Conservation (phyloP, 345 rosid genomes). For the Isatis tinctoria region DNA sequence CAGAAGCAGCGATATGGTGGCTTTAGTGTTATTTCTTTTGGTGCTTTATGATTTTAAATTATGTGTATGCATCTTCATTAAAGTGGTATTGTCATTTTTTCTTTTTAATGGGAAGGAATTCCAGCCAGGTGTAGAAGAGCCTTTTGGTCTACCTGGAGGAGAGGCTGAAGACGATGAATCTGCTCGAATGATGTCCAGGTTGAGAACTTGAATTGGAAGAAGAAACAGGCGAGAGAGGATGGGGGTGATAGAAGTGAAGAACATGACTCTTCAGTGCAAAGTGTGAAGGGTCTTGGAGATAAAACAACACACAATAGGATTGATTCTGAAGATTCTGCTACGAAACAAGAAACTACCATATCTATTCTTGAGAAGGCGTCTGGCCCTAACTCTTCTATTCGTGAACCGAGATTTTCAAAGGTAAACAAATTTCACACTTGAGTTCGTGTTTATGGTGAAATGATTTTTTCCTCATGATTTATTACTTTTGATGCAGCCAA, state of each 20-base stretch:
- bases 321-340: neutral
- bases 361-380: slow-evolving; percentile 18
- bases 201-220: slow-evolving; percentile 95
- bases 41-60: neutral
- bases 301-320: neutral
- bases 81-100: neutral
- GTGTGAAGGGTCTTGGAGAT: slow-evolving; percentile 17
- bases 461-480: neutral
- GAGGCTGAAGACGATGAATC: slow-evolving; percentile 61
- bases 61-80: neutral
- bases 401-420: slow-evolving; percentile 29
- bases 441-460: neutral
- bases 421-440: slow-evolving; percentile 30
- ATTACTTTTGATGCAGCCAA: slow-evolving; percentile 20
- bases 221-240: slow-evolving; percentile 63
- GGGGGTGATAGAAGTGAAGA: slow-evolving; percentile 26
- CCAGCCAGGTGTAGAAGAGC: slow-evolving; percentile 15
- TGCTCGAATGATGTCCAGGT: slow-evolving; percentile 63
- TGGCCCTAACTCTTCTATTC: slow-evolving; percentile 15
- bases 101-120: slow-evolving; percentile 62
- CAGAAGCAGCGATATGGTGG: slow-evolving; percentile 61
- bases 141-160: slow-evolving; percentile 13
- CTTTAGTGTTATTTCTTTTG: neutral
- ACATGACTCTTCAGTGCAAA: neutral
- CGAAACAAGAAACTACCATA: slow-evolving; percentile 1